These are phyloP conservation scores for Acanthamoeba culbertsoni DNA, from an alignment of 208 protist genomes.

Conservation along the genomic window DNA sequence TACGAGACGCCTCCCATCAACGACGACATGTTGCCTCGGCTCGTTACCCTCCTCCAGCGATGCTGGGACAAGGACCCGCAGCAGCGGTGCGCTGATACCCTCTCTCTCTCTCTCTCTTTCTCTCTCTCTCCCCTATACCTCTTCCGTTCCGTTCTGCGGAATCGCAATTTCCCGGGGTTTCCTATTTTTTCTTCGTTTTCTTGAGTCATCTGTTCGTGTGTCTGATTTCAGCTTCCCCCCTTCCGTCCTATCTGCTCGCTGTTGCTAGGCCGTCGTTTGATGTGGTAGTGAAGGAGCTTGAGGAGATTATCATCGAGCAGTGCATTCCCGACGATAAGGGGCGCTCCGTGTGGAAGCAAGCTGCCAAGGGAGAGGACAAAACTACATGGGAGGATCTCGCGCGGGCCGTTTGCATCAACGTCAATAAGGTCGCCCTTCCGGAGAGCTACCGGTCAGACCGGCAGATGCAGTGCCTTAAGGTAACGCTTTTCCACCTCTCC, in stretches of 20 bases:
- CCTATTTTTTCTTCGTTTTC: neutral
- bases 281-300: constrained; percentile 34
- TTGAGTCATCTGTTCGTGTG: neutral
- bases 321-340: neutral
- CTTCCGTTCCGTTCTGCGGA: neutral
- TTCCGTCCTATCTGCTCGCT: neutral
- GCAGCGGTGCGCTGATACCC: neutral
- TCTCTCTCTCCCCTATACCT: neutral
- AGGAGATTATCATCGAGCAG: constrained; percentile 51
- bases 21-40: constrained; percentile 28
- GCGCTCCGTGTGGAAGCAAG: constrained; percentile 10
- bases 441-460: neutral
- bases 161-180: neutral
- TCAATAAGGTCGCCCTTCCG: neutral
- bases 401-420: neutral
- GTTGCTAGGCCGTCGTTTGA: constrained; percentile 16
- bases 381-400: neutral
- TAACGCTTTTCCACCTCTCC: neutral
- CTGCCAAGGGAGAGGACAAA: constrained; percentile 10
- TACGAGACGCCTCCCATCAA: neutral
- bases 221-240: neutral
- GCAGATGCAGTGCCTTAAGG: constrained; percentile 40
- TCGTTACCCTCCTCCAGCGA: neutral
- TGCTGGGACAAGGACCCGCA: constrained; percentile 18
- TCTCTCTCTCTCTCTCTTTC: neutral